These are phyloP conservation scores for Colletotrichum destructivum DNA, from an alignment of 2,329 filamentous ascomycete genomes.

Conservation along the genomic window DNA sequence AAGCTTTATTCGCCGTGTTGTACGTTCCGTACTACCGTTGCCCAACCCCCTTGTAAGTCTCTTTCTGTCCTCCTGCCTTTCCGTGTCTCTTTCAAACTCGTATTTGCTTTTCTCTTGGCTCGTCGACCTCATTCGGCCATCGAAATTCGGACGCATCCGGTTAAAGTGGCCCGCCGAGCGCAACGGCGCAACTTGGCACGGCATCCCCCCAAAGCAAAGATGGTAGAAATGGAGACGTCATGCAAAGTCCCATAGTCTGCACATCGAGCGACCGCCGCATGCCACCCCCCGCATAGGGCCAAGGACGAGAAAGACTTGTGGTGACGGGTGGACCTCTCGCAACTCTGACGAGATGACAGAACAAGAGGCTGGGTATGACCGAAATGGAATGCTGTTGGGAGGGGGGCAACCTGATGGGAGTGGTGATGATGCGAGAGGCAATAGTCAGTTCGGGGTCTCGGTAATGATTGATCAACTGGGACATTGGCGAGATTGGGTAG, in stretches of 20 bases:
- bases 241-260: not conserved
- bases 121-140: not conserved
- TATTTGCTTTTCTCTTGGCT: conserved; percentile 18
- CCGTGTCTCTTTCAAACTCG: not conserved
- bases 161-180: conserved; percentile 5
- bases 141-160: conserved; percentile 9
- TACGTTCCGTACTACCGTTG: not conserved
- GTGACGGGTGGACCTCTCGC: not conserved
- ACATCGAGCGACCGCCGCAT: not conserved
- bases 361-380: not conserved
- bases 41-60: not conserved
- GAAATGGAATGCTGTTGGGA: conserved; percentile 1
- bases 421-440: not conserved
- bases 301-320: not conserved
- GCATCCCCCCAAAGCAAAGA: not conserved
- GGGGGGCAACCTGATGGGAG: not conserved
- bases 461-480: not conserved
- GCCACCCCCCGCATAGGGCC: conserved; percentile 14
- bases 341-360: not conserved
- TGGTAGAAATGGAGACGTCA: conserved; percentile 32
- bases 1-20: not conserved
- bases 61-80: not conserved
- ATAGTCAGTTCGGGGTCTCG: not conserved
- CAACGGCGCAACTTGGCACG: conserved; percentile 35
- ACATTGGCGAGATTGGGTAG: conserved; percentile 24